Evolutionary conservation across 106 monocot species (phyloP), one percentile per base, ranked within the genome.

Genomic region (Alisma plantagoaquatica): DNA sequence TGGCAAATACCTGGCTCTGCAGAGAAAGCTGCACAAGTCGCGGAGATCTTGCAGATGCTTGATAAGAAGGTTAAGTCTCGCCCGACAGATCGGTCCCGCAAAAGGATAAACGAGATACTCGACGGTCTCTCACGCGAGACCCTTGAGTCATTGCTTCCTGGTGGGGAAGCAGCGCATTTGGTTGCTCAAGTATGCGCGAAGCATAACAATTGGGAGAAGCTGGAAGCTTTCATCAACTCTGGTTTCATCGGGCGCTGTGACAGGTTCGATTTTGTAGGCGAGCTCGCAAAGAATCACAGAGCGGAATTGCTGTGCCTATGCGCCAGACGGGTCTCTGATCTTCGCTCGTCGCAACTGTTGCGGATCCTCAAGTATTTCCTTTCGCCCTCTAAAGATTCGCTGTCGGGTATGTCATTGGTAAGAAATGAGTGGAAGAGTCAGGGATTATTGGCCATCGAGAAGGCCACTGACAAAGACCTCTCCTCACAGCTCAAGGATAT

Each of bases 401-500:
- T 68, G 29, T 47, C 51, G n/a, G 29, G 62, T 7, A 78, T 89
- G 78, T 2, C 76, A 56, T 49, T 11, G 48, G 61, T 98, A 28
- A 81, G 49, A 65, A 74, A 77, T 27, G 64, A 74, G 48, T 90
- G 78, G 98, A 74, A 82, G 69, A 75, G 55, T 3, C 65, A 85
- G 14, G 70, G 70, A 4, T 19, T 90, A 61, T 61, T 66, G 3
- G 85, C 98, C 0, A 35, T 86, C 2, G 72, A 77, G 62, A 82
- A 70, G 59, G 73, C 69, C 0, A 71, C 65, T 0, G 41, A 72
- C 14, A 57, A 60, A 21, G 70, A 62, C n/a, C 4, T 57, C 19
- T 44, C 75, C 2, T 61, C 65, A 44, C 70, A 81, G 48, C 51
- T 57, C 25, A 31, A 29, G 15, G 25, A 14, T 47, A 31, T 74